Evolutionary conservation across 257 asterid genomes (phyloP), one percentile per base, ranked within the genome.

Genomic region (Fraxinus cuspidata): DNA sequence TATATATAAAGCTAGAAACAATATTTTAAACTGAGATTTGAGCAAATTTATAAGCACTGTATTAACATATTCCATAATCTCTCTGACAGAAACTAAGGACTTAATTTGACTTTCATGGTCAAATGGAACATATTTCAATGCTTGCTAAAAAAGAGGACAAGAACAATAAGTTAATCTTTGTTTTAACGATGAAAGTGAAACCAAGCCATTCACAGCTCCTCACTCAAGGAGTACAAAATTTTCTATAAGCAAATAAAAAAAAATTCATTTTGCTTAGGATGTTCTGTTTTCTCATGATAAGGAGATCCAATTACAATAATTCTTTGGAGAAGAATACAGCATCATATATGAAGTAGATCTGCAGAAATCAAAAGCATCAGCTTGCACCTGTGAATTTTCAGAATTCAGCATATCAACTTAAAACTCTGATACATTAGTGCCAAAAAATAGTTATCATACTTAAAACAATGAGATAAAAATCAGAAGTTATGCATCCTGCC

Each of bases 231-330:
- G 29, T 21, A 58, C 28, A 58, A 23, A 58, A 58, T 58, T 58
- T 58, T 28, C 34, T 25, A 16, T 47, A 29, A 69, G 68, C 27
- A 44, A 25, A 38, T 9, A 78, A 18, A 70, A 3, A 38, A 73
- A 47, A 32, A 10, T 31, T 23, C 25, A 56, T 4, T 74, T 56
- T 53, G 53, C 77, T 56, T 74, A 19, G 12, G 69, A 29, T 73
- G 35, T 19, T 76, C 31, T 51, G 53, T 31, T n/a, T 38, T 29
- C 69, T 29, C 53, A 73, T 49, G 16, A 69, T 69, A 35, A 80
- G 74, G 18, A 75, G 27, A 56, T 23, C 35, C 10, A 31, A 27
- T 76, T 32, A 35, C 74, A 72, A 44, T 28, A 78, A 37, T 65
- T n/a, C 6, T 64, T 11, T 8, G 15, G 21, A 60, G 7, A 66